Evolutionary conservation across 2,329 filamentous ascomycete genomes (phyloP).

Genomic region (Ophiocordyceps camponoti-rufipedis): DNA sequence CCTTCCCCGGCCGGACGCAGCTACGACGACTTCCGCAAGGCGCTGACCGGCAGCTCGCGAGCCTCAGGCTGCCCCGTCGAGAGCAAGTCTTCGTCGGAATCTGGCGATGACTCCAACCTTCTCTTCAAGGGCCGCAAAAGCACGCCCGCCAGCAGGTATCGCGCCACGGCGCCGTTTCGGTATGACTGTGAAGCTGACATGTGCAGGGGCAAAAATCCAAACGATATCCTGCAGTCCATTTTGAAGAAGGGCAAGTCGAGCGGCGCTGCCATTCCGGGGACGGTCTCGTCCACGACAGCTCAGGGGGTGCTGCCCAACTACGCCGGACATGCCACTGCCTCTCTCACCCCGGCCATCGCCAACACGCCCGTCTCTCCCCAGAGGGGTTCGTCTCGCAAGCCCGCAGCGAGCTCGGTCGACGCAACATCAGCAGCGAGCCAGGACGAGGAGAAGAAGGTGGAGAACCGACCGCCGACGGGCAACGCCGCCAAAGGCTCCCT

Average conservation of each 20-base stretch:
- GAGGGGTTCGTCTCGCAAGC: constrained; percentile 11
- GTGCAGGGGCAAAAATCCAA: constrained; percentile 19
- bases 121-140: constrained; percentile 19
- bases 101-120: constrained; percentile 16
- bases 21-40: constrained; percentile 11
- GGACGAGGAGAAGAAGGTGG: constrained; percentile 18
- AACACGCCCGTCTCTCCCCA: constrained; percentile 15
- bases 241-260: constrained; percentile 33
- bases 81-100: constrained; percentile 11
- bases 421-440: constrained; percentile 3
- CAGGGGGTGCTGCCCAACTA: constrained; percentile 36
- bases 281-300: constrained; percentile 33
- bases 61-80: constrained; percentile 4
- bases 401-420: constrained; percentile 7
- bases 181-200: constrained; percentile 3
- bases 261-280: constrained; percentile 23
- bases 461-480: constrained; percentile 23
- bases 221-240: constrained; percentile 30
- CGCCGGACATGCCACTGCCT: constrained; percentile 31
- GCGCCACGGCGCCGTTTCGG: constrained; percentile 1
- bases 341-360: constrained; percentile 24
- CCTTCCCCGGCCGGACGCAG: constrained; percentile 8
- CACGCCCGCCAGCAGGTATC: constrained; percentile 12
- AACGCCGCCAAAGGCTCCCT: constrained; percentile 2
- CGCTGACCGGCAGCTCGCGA: constrained; percentile 2